Conservation (phyloP, 164 flowering plant species). For the Tetracentron sinense region DNA sequence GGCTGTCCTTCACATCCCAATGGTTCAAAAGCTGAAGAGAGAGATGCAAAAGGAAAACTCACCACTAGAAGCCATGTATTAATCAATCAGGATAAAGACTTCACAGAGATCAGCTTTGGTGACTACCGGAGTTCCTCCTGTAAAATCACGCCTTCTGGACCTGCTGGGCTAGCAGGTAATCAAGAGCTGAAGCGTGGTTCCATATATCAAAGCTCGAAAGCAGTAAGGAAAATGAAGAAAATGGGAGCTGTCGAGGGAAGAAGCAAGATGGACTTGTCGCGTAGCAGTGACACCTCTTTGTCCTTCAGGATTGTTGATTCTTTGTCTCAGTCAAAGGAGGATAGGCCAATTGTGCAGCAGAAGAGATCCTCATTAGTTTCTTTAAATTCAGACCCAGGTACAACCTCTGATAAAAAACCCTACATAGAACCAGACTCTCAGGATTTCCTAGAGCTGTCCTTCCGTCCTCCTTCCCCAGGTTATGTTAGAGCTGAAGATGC, state of each 20-base stretch:
- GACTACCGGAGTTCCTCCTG: conserved; percentile 55
- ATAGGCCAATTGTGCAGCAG: conserved; percentile 18
- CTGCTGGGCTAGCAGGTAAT: conserved; percentile 22
- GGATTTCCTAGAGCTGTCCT: conserved; percentile 16
- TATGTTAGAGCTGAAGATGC: conserved; percentile 5
- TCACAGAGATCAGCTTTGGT: conserved; percentile 40
- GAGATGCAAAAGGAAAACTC: conserved; percentile 33
- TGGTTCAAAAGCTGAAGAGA: conserved; percentile 24
- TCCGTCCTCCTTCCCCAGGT: conserved; percentile 7
- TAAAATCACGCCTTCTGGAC: conserved; percentile 33
- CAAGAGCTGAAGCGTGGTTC: conserved; percentile 58
- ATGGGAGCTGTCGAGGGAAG: conserved; percentile 38
- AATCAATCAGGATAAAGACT: conserved; percentile 32
- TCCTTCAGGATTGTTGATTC: conserved; percentile 46
- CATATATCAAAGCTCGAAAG: conserved; percentile 58
- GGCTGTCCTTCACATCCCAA: conserved; percentile 38
- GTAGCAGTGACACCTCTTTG: conserved; percentile 30
- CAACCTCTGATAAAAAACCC: conserved; percentile 15
- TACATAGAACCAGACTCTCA: conserved; percentile 13
- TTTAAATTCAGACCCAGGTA: conserved; percentile 16
- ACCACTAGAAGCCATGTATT: conserved; percentile 33
- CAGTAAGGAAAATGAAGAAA: conserved; percentile 38
- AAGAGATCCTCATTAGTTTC: conserved; percentile 25
- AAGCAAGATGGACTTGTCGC: conserved; percentile 49
- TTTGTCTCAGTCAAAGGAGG: conserved; percentile 46